These are phyloP conservation scores for Talaromyces liani DNA, from an alignment of 495 filamentous ascomycete genomes.

Conservation along the genomic window DNA sequence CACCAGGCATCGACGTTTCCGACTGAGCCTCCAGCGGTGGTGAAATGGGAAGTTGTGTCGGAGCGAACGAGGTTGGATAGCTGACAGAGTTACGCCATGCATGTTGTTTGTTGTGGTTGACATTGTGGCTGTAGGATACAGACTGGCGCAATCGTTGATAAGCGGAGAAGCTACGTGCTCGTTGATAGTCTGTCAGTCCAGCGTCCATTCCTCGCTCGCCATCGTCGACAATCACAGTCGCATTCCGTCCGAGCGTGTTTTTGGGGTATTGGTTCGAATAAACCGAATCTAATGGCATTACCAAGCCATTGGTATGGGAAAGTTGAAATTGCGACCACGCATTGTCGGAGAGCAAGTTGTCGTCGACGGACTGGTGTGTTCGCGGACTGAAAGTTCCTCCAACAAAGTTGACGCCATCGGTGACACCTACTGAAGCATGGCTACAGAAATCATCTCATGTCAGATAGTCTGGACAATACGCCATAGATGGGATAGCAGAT, in stretches of 20 bases:
- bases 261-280: constrained; percentile 35
- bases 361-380: constrained; percentile 36
- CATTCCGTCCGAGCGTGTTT: constrained; percentile 17
- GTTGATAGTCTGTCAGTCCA: constrained; percentile 25
- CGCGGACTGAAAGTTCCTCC: constrained; percentile 36
- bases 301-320: constrained; percentile 27
- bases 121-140: not conserved
- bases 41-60: constrained; percentile 7
- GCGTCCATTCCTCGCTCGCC: constrained; percentile 26
- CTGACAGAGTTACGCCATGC: constrained; percentile 2
- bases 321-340: constrained; percentile 36
- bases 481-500: not conserved
- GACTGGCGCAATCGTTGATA: constrained; percentile 4
- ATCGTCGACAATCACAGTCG: constrained; percentile 37
- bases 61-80: not conserved
- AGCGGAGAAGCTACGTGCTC: not conserved
- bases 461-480: not conserved
- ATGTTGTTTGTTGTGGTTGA: not conserved
- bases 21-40: constrained; percentile 10
- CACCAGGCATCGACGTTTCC: constrained; percentile 1
- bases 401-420: constrained; percentile 27
- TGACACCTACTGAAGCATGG: constrained; percentile 11
- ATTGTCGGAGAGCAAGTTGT: constrained; percentile 36
- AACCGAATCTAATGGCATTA: constrained; percentile 29
- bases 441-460: not conserved